A percentile compares a stretch with the other conserved stretches of the same genome.
These are phyloP conservation scores for Cystoisospora suis DNA, from an alignment of 169 alveolate genomes.

Conservation along the genomic window DNA sequence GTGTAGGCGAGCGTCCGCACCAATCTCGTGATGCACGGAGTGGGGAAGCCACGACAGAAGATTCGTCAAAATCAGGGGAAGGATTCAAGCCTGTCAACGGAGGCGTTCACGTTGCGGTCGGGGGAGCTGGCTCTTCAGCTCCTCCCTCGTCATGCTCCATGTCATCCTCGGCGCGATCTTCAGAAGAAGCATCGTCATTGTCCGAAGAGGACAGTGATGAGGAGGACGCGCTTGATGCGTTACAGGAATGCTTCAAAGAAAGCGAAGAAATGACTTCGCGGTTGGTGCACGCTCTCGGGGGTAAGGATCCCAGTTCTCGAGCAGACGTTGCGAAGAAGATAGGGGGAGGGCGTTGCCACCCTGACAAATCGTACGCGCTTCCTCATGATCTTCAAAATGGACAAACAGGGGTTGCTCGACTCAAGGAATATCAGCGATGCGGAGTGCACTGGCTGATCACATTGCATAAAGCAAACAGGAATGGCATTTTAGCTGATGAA, in stretches of 20 bases:
- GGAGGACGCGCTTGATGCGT: constrained; percentile 42
- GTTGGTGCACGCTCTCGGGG: constrained; percentile 61
- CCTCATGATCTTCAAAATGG: constrained; percentile 24
- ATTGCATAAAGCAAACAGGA: constrained; percentile 77
- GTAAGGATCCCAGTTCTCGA: constrained; percentile 1
- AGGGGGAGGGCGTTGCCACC: constrained; percentile 60
- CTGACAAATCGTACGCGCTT: constrained; percentile 20
- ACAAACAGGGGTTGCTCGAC: constrained; percentile 41
- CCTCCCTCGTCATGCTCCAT: too few species aligned
- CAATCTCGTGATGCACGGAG: too few species aligned
- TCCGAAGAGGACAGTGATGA: constrained; percentile 53
- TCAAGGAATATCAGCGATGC: constrained; percentile 81
- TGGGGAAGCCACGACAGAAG: too few species aligned
- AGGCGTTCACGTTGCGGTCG: too few species aligned
- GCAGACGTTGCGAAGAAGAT: constrained; percentile 25
- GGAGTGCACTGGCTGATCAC: constrained; percentile 84
- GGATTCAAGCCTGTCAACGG: too few species aligned
- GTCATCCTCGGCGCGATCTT: too few species aligned
- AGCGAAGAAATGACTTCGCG: constrained; percentile 45
- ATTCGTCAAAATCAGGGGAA: too few species aligned
- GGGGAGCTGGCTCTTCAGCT: too few species aligned
- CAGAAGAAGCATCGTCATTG: not conserved
- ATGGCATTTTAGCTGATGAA: constrained; percentile 86
- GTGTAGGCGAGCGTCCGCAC: too few species aligned
- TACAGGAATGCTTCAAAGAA: constrained; percentile 50